These are phyloP conservation scores for Cercospora citrullina DNA, from an alignment of 2,329 filamentous ascomycete genomes.

Conservation along the genomic window DNA sequence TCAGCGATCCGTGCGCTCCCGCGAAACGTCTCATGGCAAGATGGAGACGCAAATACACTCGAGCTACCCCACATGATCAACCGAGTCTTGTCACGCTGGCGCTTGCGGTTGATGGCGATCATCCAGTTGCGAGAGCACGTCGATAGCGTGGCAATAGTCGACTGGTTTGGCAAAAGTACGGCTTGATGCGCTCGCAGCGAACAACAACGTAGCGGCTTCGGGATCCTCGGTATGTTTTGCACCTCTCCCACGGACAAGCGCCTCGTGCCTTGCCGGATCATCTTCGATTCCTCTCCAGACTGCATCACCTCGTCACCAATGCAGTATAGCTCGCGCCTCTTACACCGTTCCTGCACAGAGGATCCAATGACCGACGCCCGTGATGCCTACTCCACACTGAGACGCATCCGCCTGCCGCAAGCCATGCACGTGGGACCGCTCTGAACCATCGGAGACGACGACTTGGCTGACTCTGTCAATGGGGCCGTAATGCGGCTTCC, in stretches of 20 bases:
- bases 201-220: neutral
- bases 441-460: neutral
- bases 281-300: slow-evolving; percentile 5
- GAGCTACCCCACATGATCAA: slow-evolving; percentile 14
- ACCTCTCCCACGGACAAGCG: slow-evolving; percentile 7
- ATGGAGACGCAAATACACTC: slow-evolving; percentile 21
- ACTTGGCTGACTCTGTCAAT: neutral
- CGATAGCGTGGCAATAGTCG: slow-evolving; percentile 10
- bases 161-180: neutral
- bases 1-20: slow-evolving; percentile 17
- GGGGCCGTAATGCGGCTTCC: slow-evolving; percentile 1
- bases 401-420: neutral
- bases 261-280: slow-evolving; percentile 7
- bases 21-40: slow-evolving; percentile 20
- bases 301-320: slow-evolving; percentile 8
- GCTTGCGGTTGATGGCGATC: slow-evolving; percentile 19
- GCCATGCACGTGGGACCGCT: slow-evolving; percentile 10
- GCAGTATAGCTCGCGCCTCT: slow-evolving; percentile 10
- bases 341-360: slow-evolving; percentile 11
- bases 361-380: slow-evolving; percentile 4
- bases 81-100: slow-evolving; percentile 10
- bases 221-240: slow-evolving; percentile 5
- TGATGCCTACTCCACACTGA: neutral
- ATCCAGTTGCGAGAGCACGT: neutral
- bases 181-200: neutral